A percentile compares a stretch with the other conserved stretches of the same genome.
These are phyloP conservation scores for Ogataea angusta DNA, from an alignment of 805 yeast species.

Conservation along the genomic window DNA sequence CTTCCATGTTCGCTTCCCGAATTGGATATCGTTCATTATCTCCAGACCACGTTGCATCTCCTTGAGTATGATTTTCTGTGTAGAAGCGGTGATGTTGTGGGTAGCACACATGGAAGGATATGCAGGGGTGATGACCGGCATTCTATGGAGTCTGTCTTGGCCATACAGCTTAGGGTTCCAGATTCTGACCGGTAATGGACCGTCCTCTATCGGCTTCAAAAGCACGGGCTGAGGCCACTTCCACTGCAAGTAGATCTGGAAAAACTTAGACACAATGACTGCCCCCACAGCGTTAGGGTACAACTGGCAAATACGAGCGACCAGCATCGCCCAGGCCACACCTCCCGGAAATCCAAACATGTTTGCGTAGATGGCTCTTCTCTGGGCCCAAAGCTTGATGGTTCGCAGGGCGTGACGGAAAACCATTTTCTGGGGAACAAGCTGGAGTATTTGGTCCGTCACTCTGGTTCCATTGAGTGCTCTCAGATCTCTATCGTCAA, in stretches of 20 bases:
- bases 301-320: constrained; percentile 94
- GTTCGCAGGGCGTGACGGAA: constrained; percentile 91
- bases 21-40: constrained; percentile 62
- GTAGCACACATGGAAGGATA: constrained; percentile 99
- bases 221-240: constrained; percentile 98
- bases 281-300: constrained; percentile 97
- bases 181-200: constrained; percentile 91
- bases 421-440: constrained; percentile 90
- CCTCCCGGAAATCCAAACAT: constrained; percentile 99
- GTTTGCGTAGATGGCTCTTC: constrained; percentile 90
- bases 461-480: constrained; percentile 95
- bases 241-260: constrained; percentile 85
- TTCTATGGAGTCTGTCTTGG: constrained; percentile 82
- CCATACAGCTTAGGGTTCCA: constrained; percentile 95
- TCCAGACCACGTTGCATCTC: constrained; percentile 78
- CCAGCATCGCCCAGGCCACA: constrained; percentile 99
- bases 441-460: constrained; percentile 84
- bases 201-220: constrained; percentile 90
- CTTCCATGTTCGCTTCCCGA: constrained; percentile 67
- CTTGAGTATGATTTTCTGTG: constrained; percentile 74
- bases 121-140: constrained; percentile 99
- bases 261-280: constrained; percentile 84
- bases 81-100: constrained; percentile 87
- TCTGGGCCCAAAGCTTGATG: constrained; percentile 94
- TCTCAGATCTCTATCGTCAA: constrained; percentile 88